Evolutionary conservation across 306 rosid species (phyloP), one percentile per base, ranked within the genome.

Genomic region (Comarum palustre): DNA sequence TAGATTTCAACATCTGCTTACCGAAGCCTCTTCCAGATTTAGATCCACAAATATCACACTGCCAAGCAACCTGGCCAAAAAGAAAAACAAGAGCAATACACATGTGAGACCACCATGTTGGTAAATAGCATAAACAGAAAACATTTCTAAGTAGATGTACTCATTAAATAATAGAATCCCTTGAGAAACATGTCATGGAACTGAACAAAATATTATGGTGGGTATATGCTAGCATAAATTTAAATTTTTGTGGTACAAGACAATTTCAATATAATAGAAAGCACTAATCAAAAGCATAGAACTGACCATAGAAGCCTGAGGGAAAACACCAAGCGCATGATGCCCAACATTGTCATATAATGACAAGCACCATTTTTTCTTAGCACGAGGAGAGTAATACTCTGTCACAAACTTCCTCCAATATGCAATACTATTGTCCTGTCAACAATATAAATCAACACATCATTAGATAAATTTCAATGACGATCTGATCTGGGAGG

Each of bases 11-110:
- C 1, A 62, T 29, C 29, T 71, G 74, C 93, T 87, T 86, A 95
- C 99, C 96, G 83, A 95, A 95, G 43, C 99, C 99, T 86, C 89
- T 86, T 86, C 99, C 99, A 76, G 99, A 95, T 87, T 92, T 95
- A 38, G 93, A 86, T 62, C 93, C 93, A 47, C 99, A 95, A 57
- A 95, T 83, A 80, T 88, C 99, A 34, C 99, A 95, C 7, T 88
- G 99, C 97, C 99, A 95, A 22, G 96, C 93, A 85, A 88, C 96
- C 99, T 95, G 83, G 68, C 69, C 48, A 80, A 52, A 77, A 73
- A 19, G 8, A 20, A n/a, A 51, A 60, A 60, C 12, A 62, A 50
- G 10, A 13, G 11, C 6, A 5, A 24, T 43, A 19, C 11, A 36
- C 16, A 67, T 15, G 67, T 43, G 39, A 55, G 42, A 68, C 58